Evolutionary conservation across 2,329 filamentous ascomycete genomes (phyloP).

Genomic region (Paramyrothecium sp.): DNA sequence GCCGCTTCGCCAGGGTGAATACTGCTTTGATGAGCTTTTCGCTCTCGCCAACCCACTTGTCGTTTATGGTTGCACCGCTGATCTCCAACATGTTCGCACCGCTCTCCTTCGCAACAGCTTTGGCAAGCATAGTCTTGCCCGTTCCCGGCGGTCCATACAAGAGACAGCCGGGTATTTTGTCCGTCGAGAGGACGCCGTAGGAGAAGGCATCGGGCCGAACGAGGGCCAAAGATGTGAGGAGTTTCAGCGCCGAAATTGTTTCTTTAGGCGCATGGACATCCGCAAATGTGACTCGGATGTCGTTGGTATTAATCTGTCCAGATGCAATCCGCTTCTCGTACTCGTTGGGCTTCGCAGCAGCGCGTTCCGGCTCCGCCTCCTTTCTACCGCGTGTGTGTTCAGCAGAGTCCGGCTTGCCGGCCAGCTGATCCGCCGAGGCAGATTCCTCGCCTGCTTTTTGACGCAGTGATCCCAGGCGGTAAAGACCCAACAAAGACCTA

Average conservation of each 20-base stretch:
- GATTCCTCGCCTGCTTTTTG: slow-evolving; percentile 27
- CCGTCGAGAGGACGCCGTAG: slow-evolving; percentile 88
- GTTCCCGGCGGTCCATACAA: slow-evolving; percentile 87
- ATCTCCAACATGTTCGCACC: slow-evolving; percentile 80
- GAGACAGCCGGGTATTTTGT: slow-evolving; percentile 86
- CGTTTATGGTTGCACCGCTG: slow-evolving; percentile 86
- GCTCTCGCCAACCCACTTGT: slow-evolving; percentile 94
- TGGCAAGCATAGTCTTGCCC: slow-evolving; percentile 69
- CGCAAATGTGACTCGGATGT: slow-evolving; percentile 82
- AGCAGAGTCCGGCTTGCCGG: slow-evolving; percentile 15
- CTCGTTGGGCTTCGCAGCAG: slow-evolving; percentile 56
- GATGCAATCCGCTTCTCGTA: slow-evolving; percentile 81
- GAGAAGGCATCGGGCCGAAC: slow-evolving; percentile 90
- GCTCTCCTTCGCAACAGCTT: slow-evolving; percentile 66
- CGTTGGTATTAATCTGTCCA: slow-evolving; percentile 77
- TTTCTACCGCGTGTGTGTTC: slow-evolving; percentile 26
- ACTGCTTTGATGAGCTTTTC: slow-evolving; percentile 95
- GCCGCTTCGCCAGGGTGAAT: slow-evolving; percentile 86
- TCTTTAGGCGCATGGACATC: slow-evolving; percentile 82
- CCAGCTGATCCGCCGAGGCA: slow-evolving; percentile 25
- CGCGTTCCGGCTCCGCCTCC: slow-evolving; percentile 23
- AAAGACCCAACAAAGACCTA: slow-evolving; percentile 23
- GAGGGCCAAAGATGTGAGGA: slow-evolving; percentile 83
- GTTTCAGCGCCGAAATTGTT: slow-evolving; percentile 84
- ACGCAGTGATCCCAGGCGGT: slow-evolving; percentile 28